These are phyloP conservation scores for Chenopodium suecicum DNA, from an alignment of 148 eudicot genomes.

Conservation along the genomic window DNA sequence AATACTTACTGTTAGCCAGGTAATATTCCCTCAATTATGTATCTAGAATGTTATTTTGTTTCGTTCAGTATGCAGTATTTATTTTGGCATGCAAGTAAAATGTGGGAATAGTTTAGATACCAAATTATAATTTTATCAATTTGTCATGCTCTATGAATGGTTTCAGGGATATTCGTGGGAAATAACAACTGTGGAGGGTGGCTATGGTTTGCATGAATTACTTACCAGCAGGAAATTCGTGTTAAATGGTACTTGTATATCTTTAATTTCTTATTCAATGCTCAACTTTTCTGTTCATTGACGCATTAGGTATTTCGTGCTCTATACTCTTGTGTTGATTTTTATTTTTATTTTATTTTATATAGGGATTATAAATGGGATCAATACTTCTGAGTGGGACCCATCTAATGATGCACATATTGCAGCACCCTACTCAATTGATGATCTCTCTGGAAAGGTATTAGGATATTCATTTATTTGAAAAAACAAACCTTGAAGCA, in stretches of 20 bases:
- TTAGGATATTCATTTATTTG: not conserved
- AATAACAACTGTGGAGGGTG: constrained; percentile 94
- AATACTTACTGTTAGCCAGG: constrained; percentile 95
- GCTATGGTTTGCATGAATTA: constrained; percentile 82
- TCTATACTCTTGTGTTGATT: not conserved
- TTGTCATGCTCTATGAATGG: constrained; percentile 2
- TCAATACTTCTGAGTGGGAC: constrained; percentile 71
- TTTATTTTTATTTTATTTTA: not conserved
- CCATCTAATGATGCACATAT: constrained; percentile 75
- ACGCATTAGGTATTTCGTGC: not conserved
- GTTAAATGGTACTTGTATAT: constrained; percentile 53
- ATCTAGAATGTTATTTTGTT: not conserved
- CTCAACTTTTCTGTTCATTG: not conserved
- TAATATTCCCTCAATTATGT: constrained; percentile 18
- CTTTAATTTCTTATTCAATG: not conserved
- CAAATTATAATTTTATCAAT: not conserved
- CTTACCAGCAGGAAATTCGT: constrained; percentile 72
- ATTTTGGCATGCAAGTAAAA: not conserved
- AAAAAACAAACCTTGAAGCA: not conserved
- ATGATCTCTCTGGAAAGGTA: constrained; percentile 96
- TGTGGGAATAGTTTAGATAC: not conserved
- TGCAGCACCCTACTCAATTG: constrained; percentile 60
- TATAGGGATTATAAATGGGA: constrained; percentile 88
- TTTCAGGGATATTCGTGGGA: constrained; percentile 95
- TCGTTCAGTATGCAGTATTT: not conserved